Evolutionary conservation across 2,329 filamentous ascomycete species (phyloP).

Genomic region (Clonostachys rosea): DNA sequence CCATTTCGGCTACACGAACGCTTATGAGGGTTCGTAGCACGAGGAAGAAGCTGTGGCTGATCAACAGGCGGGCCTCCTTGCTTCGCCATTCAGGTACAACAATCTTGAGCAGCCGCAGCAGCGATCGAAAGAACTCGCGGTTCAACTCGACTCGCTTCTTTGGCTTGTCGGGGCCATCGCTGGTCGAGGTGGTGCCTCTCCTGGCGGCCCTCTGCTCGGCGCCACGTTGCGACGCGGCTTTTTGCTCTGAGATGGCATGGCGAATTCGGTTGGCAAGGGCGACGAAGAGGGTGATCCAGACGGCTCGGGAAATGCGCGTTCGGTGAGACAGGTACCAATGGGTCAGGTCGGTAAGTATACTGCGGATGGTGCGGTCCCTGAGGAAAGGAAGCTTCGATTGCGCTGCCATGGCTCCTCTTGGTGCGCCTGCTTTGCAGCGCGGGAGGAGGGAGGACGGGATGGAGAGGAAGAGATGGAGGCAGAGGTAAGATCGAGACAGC

Average conservation of each 20-base stretch:
- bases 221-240: conserved; percentile 70
- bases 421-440: conserved; percentile 4
- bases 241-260: conserved; percentile 89
- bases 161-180: conserved; percentile 21
- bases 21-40: conserved; percentile 89
- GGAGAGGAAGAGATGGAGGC: neutral
- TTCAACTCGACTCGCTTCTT: conserved; percentile 89
- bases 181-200: conserved; percentile 39
- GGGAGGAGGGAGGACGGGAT: neutral
- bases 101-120: conserved; percentile 76
- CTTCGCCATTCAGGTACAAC: conserved; percentile 87
- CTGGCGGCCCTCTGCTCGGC: conserved; percentile 47
- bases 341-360: conserved; percentile 62
- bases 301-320: conserved; percentile 73
- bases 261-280: conserved; percentile 83
- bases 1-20: conserved; percentile 92
- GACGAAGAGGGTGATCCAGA: conserved; percentile 79
- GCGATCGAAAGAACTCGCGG: conserved; percentile 70
- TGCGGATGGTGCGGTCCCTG: conserved; percentile 59
- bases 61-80: conserved; percentile 79
- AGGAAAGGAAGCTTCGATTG: conserved; percentile 67
- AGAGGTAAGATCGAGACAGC: too few relatives aligned
- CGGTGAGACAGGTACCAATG: conserved; percentile 74
- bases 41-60: conserved; percentile 91
- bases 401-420: conserved; percentile 53